Evolutionary conservation across 1,139 yeast genomes (phyloP).

Genomic region (Meyerozyma guilliermondii): DNA sequence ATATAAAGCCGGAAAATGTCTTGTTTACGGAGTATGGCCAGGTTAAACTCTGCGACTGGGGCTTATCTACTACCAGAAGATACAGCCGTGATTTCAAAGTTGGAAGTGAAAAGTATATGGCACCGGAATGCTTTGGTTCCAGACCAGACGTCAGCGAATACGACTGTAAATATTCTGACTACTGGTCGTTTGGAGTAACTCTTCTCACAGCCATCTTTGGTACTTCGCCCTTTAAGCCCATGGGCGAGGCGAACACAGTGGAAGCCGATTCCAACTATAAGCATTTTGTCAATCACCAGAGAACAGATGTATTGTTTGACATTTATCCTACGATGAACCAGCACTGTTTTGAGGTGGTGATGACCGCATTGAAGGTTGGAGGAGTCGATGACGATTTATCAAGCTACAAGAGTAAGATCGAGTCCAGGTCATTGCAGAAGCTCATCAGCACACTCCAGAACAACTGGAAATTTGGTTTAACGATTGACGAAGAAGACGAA

Average conservation of each 20-base stretch:
- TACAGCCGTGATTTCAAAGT: slow-evolving; percentile 42
- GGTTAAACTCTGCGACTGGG: slow-evolving; percentile 55
- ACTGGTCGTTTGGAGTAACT: slow-evolving; percentile 41
- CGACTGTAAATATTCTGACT: slow-evolving; percentile 33
- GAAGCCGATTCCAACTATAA: slow-evolving; percentile 33
- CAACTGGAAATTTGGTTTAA: slow-evolving; percentile 29
- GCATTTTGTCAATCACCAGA: slow-evolving; percentile 30
- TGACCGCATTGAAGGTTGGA: slow-evolving; percentile 29
- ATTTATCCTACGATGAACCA: slow-evolving; percentile 38
- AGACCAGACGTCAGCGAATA: slow-evolving; percentile 19
- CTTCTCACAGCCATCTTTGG: slow-evolving; percentile 47
- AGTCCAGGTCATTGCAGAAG: slow-evolving; percentile 22
- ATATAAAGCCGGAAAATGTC: slow-evolving; percentile 52
- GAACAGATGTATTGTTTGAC: slow-evolving; percentile 33
- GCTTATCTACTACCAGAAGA: slow-evolving; percentile 39
- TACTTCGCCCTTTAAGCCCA: slow-evolving; percentile 36
- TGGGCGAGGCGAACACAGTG: slow-evolving; percentile 13
- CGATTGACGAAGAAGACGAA: slow-evolving; percentile 29
- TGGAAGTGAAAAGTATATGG: slow-evolving; percentile 56
- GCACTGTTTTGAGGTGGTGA: slow-evolving; percentile 30
- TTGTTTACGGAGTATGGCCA: slow-evolving; percentile 34
- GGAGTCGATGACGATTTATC: slow-evolving; percentile 28
- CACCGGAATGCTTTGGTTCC: slow-evolving; percentile 40
- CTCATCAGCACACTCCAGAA: slow-evolving; percentile 26
- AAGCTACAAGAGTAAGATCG: slow-evolving; percentile 21